Base-by-base conservation (phyloP, 1,139 yeast species). In the Protomyces inundatus region DNA sequence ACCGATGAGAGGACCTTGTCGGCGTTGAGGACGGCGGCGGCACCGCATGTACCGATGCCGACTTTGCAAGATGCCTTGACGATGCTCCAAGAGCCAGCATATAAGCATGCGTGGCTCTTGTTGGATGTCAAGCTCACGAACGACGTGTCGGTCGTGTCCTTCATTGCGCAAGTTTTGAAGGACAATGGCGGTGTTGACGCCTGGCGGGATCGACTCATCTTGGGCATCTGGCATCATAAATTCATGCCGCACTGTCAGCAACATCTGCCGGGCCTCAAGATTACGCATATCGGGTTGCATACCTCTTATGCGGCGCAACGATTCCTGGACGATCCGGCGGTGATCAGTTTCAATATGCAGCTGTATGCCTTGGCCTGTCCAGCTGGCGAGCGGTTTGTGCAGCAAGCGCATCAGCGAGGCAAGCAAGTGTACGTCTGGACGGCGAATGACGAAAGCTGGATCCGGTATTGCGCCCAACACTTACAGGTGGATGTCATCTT, bases 401-500 rank as follows among this genome's bases (percentile, higher is more conserved):
- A 73, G 0, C 76, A 77, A 3, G 74, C 80, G 30, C 69, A 78
- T 30, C 66, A 76, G 3, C 77, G 82, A 55, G 77, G 81, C 63
- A 73, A 87, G 64, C 79, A 81, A 59, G 76, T 89, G 14, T 89
- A 84, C 74, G 77, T 88, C 30, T 91, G 98, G 98, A 91, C 98
- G 0, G 80, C 90, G 54, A 91, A 91, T 73, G 70, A 75, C 30
- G 72, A 73, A 9, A 70, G 71, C 33, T 76, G 76, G 51, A 77
- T 81, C 78, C 72, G 77, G 58, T 78, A 81, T 76, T 58, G 62
- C 46, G 76, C 78, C 14, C 78, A 76, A 54, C 75, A 75, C 52
- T 71, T 79, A 6, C 84, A 86, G 64, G 78, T 83, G 63, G 81
- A 82, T 66, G 93, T 90, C 1, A 76, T 86, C 9, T 78, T 87